phyloP scores from a whole-genome alignment of 768 basidiomycete species.

The Mycena venus region DNA sequence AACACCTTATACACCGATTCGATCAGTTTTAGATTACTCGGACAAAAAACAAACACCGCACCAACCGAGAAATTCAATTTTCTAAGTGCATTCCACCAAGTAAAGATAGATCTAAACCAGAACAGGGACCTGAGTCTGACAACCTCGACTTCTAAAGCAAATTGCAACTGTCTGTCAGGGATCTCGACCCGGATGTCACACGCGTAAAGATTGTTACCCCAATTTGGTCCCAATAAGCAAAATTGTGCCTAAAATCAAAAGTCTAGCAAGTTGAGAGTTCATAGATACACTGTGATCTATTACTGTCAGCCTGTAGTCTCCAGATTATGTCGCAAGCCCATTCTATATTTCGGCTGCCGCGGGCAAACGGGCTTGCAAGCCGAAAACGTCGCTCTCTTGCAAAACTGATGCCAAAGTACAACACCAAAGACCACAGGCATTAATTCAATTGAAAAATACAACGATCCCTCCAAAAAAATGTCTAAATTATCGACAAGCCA shows the following conservation, averaged over 20 bases:
- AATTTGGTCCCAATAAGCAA: not conserved
- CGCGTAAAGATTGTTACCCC: not conserved
- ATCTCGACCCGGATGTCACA: not conserved
- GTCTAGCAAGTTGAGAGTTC: conserved; percentile 5
- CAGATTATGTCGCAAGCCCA: conserved; percentile 8
- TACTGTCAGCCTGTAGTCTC: not conserved
- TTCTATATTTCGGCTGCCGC: conserved; percentile 7
- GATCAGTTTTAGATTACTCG: not conserved
- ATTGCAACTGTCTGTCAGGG: too few relatives aligned
- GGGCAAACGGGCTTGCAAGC: not conserved
- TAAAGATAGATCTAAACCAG: not conserved
- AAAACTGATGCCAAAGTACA: conserved; percentile 3
- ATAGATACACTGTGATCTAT: not conserved
- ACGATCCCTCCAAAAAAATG: not conserved
- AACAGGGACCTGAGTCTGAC: not conserved
- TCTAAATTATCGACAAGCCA: not conserved
- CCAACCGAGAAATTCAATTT: too few relatives aligned
- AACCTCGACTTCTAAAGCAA: not conserved
- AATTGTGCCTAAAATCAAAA: not conserved
- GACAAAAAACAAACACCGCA: too few relatives aligned
- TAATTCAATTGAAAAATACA: conserved; percentile 2
- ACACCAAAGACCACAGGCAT: not conserved
- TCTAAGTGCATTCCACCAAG: not conserved
- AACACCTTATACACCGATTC: not conserved
- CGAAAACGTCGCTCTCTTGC: conserved; percentile 11